Evolutionary conservation across 1,139 yeast genomes (phyloP).

Genomic region (Sugiyamaella sp.): DNA sequence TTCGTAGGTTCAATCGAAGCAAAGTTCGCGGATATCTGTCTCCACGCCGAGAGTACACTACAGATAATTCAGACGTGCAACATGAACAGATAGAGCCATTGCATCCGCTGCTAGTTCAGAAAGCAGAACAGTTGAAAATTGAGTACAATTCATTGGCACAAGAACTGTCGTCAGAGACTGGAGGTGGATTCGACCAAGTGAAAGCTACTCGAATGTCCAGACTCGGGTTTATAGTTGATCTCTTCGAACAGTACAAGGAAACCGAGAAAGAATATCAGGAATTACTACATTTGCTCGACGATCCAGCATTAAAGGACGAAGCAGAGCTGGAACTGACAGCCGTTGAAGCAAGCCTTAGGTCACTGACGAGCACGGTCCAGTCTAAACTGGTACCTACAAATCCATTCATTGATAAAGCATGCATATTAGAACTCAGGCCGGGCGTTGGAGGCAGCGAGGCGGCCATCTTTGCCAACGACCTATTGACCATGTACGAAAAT

Average conservation of each 20-base stretch:
- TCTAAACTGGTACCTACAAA: slow-evolving; percentile 71
- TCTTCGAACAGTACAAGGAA: slow-evolving; percentile 52
- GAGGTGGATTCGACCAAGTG: slow-evolving; percentile 56
- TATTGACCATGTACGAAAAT: slow-evolving; percentile 77
- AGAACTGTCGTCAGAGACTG: slow-evolving; percentile 48
- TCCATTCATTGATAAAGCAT: slow-evolving; percentile 74
- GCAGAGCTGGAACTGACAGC: slow-evolving; percentile 55
- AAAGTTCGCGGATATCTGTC: no score
- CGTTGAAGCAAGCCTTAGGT: slow-evolving; percentile 28
- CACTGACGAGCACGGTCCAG: slow-evolving; percentile 51
- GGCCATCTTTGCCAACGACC: slow-evolving; percentile 76
- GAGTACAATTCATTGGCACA: slow-evolving; percentile 57
- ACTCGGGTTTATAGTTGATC: slow-evolving; percentile 56
- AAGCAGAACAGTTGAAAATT: slow-evolving; percentile 57
- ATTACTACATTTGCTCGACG: slow-evolving; percentile 42
- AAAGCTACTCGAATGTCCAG: slow-evolving; percentile 60
- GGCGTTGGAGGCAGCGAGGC: slow-evolving; percentile 99
- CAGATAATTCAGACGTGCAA: no score
- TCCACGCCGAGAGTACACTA: no score
- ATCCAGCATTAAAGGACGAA: slow-evolving; percentile 47
- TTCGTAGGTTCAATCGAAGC: no score
- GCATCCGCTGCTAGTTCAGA: slow-evolving; percentile 41
- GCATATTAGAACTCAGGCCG: slow-evolving; percentile 84
- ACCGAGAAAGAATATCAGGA: slow-evolving; percentile 41
- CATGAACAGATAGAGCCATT: slow-evolving; percentile 12